Evolutionary conservation across 176 grass and related monocot genomes (phyloP), one percentile per base, ranked within the genome.

Genomic region (Hordeum marinum): DNA sequence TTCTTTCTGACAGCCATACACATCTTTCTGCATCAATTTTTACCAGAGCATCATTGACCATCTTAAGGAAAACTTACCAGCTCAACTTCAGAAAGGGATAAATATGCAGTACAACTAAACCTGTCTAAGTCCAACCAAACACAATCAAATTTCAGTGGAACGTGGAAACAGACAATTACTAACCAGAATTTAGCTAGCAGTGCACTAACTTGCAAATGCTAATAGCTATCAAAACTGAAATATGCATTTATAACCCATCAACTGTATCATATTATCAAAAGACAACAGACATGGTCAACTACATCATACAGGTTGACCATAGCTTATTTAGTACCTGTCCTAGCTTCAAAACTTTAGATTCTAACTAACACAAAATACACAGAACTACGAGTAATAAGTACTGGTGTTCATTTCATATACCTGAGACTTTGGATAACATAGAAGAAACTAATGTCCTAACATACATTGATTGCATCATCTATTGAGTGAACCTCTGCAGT

Each of bases 391-490:
- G 7, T 15, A 68, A 37, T 58, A 67, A 75, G 2, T 2, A 41
- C 7, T 58, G 3, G 61, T 63, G 60, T 61, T 81, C 36, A 60
- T 11, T 59, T 18, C n/a, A 23, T 29, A 4, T 17, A 40, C n/a
- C 26, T 0, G 1, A 81, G 70, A 14, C 5, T 45, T 76, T 6
- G 48, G 57, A 74, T 45, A 20, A 60, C 40, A 85, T 11, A 35
- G 43, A 84, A 34, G 11, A 63, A 83, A 86, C 36, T 48, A 71
- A 36, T 61, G 11, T 63, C 13, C 34, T 66, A 88, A 88, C 90
- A 63, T 90, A 67, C 95, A 90, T 91, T 97, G 80, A 97, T 97
- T 2, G 88, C 86, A 79, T 97, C 94, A 87, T 97, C 94, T 41
- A 97, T 90, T 36, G 92, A 97, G 20, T 52, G 85, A 64, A 90